phyloP scores from a whole-genome alignment of 108 stramenopile genomes.

The Parietichytrium sp. region DNA sequence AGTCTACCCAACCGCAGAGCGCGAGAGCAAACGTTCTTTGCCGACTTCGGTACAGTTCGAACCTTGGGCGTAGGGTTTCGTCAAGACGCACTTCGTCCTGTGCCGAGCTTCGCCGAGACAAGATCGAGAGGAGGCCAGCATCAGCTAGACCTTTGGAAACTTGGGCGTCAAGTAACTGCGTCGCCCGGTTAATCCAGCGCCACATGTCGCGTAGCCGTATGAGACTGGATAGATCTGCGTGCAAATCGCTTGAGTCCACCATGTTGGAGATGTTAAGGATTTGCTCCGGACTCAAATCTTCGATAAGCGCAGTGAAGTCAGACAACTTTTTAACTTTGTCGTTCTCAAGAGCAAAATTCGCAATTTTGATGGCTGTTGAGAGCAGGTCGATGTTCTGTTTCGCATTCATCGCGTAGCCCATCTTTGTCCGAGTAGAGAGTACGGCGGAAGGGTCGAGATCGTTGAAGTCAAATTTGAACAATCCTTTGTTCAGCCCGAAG shows the following conservation, averaged over 20 bases:
- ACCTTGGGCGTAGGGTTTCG: not conserved
- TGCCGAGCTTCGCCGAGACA: not conserved
- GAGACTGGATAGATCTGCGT: not conserved
- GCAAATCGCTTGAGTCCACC: not conserved
- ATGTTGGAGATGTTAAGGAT: no score
- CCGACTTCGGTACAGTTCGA: not conserved
- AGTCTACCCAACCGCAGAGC: not conserved
- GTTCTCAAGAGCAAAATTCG: no score
- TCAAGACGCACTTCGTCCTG: not conserved
- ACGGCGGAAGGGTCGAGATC: not conserved
- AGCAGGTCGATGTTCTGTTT: not conserved
- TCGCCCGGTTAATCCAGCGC: conserved; percentile 20
- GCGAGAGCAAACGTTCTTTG: not conserved
- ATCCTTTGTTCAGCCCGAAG: not conserved
- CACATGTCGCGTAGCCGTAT: conserved; percentile 23
- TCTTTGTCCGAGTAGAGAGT: not conserved
- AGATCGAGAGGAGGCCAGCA: not conserved
- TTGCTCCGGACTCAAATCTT: no score
- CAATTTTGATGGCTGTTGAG: no score
- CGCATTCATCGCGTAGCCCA: conserved; percentile 10
- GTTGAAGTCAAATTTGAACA: not conserved
- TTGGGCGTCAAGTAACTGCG: not conserved
- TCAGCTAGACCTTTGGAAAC: conserved; percentile 18
- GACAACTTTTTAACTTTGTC: no score
- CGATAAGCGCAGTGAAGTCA: no score